Base-by-base conservation (phyloP, 2,329 filamentous ascomycete species). In the Drechslera avenae region DNA sequence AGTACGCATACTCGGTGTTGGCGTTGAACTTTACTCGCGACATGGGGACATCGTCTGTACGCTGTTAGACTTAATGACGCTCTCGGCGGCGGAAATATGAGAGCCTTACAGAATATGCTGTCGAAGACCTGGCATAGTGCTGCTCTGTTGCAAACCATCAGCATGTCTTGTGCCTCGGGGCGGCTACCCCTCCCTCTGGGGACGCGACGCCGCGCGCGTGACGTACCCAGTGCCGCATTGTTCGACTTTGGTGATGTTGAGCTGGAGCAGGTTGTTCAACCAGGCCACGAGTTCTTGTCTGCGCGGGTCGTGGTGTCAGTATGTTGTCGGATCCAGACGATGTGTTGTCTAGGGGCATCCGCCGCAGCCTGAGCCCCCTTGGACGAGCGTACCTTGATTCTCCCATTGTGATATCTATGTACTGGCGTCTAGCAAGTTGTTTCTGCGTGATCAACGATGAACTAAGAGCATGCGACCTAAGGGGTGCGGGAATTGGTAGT, bases 191-290 rank as follows among this genome's bases (percentile, higher is more conserved):
- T 51, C 54, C 26, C 26, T 28, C 3, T 28, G 9, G 12, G 26
- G 21, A 37, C 17, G 16, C 33, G 19, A 21, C 40, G 4, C 26
- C 35, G 50, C 64, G 60, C n/a, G 35, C 32, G 44, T 52, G 46
- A 69, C 82, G 67, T 86, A 97, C 93, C 93, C 94, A 71, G 93
- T 97, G 75, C 94, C 94, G 76, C 93, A 97, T 83, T 99, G 94
- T 81, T 99, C 94, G 74, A 99, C 91, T 79, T 97, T 97, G 69
- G 83, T 97, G 69, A 99, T 86, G 80, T 97, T 99, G 71, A 99
- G 88, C 80, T 97, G 91, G 43, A 99, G 86, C 57, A 99, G 89
- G 83, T 90, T 93, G 83, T 99, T 99, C 63, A 97, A 82, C 94
- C 94, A 99, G 79, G 87, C 84, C 66, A 99, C 83, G 66, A 99